These are phyloP conservation scores for Pseudogymnoascus sp. DNA, from an alignment of 2,329 filamentous ascomycete genomes.

Conservation along the genomic window DNA sequence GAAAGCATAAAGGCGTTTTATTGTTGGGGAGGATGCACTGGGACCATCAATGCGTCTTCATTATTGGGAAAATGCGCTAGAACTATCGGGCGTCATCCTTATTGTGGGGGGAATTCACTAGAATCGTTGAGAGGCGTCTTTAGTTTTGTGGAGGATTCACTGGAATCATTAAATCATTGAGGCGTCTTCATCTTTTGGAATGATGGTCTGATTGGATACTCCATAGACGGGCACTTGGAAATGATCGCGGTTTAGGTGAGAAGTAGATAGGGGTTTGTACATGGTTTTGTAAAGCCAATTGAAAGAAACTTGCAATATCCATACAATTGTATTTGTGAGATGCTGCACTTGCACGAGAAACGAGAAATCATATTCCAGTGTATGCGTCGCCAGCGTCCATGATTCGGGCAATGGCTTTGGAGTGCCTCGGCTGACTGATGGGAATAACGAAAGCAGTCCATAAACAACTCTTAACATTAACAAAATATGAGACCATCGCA, in stretches of 20 bases:
- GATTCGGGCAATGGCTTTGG: background rate
- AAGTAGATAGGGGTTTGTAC: background rate
- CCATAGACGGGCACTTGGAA: background rate
- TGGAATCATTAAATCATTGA: background rate
- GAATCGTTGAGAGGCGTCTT: background rate
- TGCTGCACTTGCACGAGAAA: background rate
- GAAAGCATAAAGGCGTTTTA: background rate
- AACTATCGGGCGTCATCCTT: background rate
- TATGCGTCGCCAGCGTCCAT: background rate
- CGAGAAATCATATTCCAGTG: background rate
- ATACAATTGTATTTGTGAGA: background rate
- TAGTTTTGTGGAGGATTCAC: background rate
- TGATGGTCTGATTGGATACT: background rate
- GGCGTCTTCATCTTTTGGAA: background rate
- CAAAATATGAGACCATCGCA: background rate
- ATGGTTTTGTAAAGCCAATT: background rate
- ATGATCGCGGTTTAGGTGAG: background rate
- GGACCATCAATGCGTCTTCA: background rate
- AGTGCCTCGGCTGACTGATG: background rate
- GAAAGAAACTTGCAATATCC: background rate
- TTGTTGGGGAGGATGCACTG: background rate
- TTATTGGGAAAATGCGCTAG: background rate
- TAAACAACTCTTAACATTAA: background rate
- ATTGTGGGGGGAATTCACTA: background rate
- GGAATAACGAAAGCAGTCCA: background rate